A percentile compares a stretch with the other conserved stretches of the same genome.
Conservation (phyloP, 2,329 filamentous ascomycete species). For the Chalaropsis thielavioides region DNA sequence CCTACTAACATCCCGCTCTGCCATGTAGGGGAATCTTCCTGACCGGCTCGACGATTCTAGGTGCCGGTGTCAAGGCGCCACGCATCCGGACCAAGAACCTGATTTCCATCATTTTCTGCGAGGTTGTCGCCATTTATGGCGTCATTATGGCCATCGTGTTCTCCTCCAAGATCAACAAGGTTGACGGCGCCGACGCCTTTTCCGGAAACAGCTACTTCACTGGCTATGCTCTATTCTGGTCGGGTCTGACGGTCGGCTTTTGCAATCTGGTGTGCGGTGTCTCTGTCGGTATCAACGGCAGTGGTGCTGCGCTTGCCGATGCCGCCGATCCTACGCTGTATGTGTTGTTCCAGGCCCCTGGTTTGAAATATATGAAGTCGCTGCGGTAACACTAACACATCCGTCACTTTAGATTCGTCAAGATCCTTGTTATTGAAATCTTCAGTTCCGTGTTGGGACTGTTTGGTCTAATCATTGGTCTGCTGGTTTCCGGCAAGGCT, state of each 20-base stretch:
- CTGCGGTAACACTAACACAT: slow-evolving; percentile 22
- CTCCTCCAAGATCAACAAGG: slow-evolving; percentile 65
- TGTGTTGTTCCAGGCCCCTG: slow-evolving; percentile 26
- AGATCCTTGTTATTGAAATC: slow-evolving; percentile 97
- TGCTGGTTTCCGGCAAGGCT: slow-evolving; percentile 76
- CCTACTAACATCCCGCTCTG: not conserved
- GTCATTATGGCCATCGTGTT: slow-evolving; percentile 99
- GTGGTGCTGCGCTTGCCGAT: slow-evolving; percentile 88
- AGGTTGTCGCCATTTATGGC: slow-evolving; percentile 98
- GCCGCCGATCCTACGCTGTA: slow-evolving; percentile 83
- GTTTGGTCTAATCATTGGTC: slow-evolving; percentile 88
- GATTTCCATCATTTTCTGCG: slow-evolving; percentile 99
- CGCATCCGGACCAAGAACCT: slow-evolving; percentile 98
- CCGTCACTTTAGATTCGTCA: slow-evolving; percentile 60
- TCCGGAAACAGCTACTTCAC: slow-evolving; percentile 78
- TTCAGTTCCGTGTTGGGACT: slow-evolving; percentile 95
- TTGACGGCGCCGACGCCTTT: slow-evolving; percentile 51
- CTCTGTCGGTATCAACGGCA: slow-evolving; percentile 94
- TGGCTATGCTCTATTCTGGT: slow-evolving; percentile 91
- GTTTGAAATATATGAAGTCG: slow-evolving; percentile 14
- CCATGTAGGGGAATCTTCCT: slow-evolving; percentile 89
- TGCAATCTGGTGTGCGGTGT: slow-evolving; percentile 96
- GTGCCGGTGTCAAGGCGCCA: slow-evolving; percentile 89
- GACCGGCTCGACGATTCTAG: slow-evolving; percentile 92
- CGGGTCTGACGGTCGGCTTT: slow-evolving; percentile 80